Evolutionary conservation across 1,284 basidiomycete species (phyloP).

Genomic region (Exobasidium cylindrosporum): DNA sequence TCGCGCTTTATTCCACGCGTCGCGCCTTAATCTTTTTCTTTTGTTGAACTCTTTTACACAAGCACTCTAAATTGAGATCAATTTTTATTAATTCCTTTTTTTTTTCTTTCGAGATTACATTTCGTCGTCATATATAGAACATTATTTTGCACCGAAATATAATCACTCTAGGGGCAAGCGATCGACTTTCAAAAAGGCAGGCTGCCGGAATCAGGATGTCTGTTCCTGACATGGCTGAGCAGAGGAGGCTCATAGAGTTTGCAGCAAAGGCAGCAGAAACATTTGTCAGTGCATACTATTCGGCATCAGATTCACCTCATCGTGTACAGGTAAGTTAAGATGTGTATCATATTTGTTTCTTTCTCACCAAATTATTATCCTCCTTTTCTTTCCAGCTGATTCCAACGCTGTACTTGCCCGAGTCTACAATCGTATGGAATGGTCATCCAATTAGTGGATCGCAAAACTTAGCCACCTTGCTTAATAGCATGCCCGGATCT

Average conservation of each 20-base stretch:
- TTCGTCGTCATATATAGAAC: too few relatives aligned
- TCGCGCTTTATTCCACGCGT: background rate
- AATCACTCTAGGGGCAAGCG: too few relatives aligned
- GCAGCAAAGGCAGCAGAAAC: slow-evolving; percentile 50
- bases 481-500: slow-evolving; percentile 47
- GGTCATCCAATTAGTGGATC: slow-evolving; percentile 51
- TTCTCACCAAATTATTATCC: background rate
- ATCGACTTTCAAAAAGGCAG: background rate
- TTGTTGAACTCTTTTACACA: too few relatives aligned
- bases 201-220: background rate
- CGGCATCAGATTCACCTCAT: slow-evolving; percentile 51
- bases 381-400: slow-evolving; percentile 25
- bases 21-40: background rate
- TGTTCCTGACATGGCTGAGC: background rate
- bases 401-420: slow-evolving; percentile 46
- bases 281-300: slow-evolving; percentile 52
- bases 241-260: slow-evolving; percentile 31
- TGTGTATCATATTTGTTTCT: too few relatives aligned
- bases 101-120: too few relatives aligned
- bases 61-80: too few relatives aligned
- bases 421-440: slow-evolving; percentile 52
- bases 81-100: too few relatives aligned
- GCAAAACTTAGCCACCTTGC: slow-evolving; percentile 36
- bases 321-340: slow-evolving; percentile 26
- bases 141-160: too few relatives aligned